Base-by-base conservation (phyloP, 306 rosid genomes). In the Senna tora region DNA sequence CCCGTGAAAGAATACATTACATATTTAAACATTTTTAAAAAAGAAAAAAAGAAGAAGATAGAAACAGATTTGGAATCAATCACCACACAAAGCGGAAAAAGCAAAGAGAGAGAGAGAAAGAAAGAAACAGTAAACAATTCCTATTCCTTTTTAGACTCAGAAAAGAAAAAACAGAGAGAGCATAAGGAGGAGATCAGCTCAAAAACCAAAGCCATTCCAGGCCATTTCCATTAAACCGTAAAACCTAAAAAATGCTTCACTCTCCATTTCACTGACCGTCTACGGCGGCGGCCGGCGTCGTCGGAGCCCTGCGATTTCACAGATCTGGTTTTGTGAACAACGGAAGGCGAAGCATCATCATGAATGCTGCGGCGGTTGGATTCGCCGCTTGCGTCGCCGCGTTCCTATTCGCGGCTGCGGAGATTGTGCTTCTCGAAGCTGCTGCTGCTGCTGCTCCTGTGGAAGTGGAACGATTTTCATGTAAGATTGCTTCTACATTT, bases 381-480 rank as follows among this genome's bases (percentile, higher is more conserved):
- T 38, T 61, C 16, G 16, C 38, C 16, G 16, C 38, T 42, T 38
- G 34, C 10, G 47, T 38, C 1, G 47, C 67, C 1, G 47, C 67
- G 49, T 4, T 61, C 16, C 32, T 61, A 12, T 61, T 16, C 2
- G 47, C 67, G 10, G 1, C 49, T 5, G 4, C n/a, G 49, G 1
- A 59, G 34, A 34, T 59, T 25, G 15, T 3, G 43, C 45, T 10
- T 61, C 49, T 61, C 32, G 49, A 17, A 36, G 67, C 67, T 38
- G 4, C 67, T 8, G 9, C 47, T n/a, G n/a, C n/a, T n/a, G n/a
- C n/a, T n/a, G n/a, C n/a, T n/a, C n/a, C n/a, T 5, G 30, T 60
- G 4, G 47, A 60, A 7, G 32, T 61, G 4, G 49, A 61, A 19
- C 67, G 67, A 8, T 61, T 61, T 36, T 61, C 67, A 38, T 17